phyloP scores from a whole-genome alignment of 306 rosid genomes.

The Hippophae tibetana region DNA sequence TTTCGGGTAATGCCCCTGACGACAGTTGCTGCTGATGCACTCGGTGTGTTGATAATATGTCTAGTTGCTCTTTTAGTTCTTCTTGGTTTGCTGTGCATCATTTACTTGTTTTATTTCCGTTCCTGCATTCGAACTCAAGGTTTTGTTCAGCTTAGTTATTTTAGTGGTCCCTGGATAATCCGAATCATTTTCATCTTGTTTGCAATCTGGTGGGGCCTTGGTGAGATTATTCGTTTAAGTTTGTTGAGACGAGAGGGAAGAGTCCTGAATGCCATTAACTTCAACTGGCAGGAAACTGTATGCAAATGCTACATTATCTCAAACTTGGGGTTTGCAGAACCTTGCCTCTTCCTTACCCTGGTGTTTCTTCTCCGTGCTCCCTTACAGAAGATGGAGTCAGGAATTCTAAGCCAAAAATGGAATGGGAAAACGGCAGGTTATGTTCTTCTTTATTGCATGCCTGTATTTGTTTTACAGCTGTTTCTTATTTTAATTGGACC shows the following conservation, averaged over 20 bases:
- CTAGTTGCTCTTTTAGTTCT: slow-evolving; percentile 75
- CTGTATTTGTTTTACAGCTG: slow-evolving; percentile 76
- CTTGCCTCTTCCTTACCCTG: slow-evolving; percentile 88
- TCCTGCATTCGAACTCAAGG: slow-evolving; percentile 55
- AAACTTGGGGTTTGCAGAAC: slow-evolving; percentile 95
- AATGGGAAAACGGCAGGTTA: slow-evolving; percentile 65
- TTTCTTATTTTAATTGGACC: slow-evolving; percentile 65
- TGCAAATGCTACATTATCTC: slow-evolving; percentile 95
- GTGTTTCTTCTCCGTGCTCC: slow-evolving; percentile 92
- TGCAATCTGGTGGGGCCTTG: slow-evolving; percentile 92
- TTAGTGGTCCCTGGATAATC: slow-evolving; percentile 96
- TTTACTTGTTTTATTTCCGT: slow-evolving; percentile 82
- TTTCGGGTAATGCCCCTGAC: slow-evolving; percentile 99
- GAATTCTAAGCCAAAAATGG: slow-evolving; percentile 72
- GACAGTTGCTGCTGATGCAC: slow-evolving; percentile 90
- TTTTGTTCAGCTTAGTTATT: slow-evolving; percentile 64
- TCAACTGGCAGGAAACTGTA: slow-evolving; percentile 71
- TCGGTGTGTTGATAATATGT: slow-evolving; percentile 95
- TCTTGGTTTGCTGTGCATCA: slow-evolving; percentile 72
- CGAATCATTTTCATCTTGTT: slow-evolving; percentile 65
- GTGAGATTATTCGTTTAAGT: slow-evolving; percentile 71
- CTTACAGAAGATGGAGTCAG: slow-evolving; percentile 63
- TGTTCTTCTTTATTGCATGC: slow-evolving; percentile 72
- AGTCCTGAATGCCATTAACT: slow-evolving; percentile 31
- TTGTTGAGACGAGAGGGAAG: slow-evolving; percentile 45